These are phyloP conservation scores for Pulveroboletus sp. DNA, from an alignment of 768 basidiomycete species.

Conservation along the genomic window DNA sequence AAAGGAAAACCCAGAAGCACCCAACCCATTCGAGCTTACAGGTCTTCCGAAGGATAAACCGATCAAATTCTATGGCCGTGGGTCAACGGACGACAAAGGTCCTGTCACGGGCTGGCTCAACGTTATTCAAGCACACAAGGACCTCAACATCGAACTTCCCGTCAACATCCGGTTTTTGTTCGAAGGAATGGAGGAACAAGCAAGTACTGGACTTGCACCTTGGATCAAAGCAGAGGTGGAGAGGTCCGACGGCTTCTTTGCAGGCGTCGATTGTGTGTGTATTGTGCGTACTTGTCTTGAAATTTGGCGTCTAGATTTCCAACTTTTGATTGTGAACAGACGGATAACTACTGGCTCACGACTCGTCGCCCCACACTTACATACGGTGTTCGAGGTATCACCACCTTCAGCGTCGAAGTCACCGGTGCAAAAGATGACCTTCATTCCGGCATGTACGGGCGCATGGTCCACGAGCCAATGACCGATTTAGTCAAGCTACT, in stretches of 20 bases:
- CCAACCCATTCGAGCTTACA: too few species aligned
- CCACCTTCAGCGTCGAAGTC: conserved; percentile 77
- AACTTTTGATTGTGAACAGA: too few species aligned
- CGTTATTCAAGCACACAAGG: conserved; percentile 78
- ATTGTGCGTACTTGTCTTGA: too few species aligned
- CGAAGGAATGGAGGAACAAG: conserved; percentile 97
- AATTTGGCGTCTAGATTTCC: too few species aligned
- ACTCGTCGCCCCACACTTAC: conserved; percentile 71
- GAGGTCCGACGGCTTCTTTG: conserved; percentile 79
- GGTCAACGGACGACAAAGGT: conserved; percentile 89
- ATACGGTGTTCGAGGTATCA: conserved; percentile 80
- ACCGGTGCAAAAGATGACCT: conserved; percentile 81
- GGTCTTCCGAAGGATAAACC: too few species aligned
- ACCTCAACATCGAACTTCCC: conserved; percentile 66
- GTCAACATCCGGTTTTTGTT: conserved; percentile 92
- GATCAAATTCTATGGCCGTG: conserved; percentile 73
- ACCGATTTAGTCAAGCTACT: conserved; percentile 78
- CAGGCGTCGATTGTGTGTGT: conserved; percentile 89
- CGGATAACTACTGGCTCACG: conserved; percentile 91
- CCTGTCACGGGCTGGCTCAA: conserved; percentile 88
- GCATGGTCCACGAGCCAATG: conserved; percentile 83
- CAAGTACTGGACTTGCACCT: conserved; percentile 87
- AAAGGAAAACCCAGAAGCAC: too few species aligned
- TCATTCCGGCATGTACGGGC: conserved; percentile 84
- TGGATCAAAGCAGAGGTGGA: conserved; percentile 74